Percentiles rank a stretch among this genome's conserved stretches.
phyloP scores from a whole-genome alignment of 192 early-diverging fungal genomes.

The Umbelopsis isabellina region DNA sequence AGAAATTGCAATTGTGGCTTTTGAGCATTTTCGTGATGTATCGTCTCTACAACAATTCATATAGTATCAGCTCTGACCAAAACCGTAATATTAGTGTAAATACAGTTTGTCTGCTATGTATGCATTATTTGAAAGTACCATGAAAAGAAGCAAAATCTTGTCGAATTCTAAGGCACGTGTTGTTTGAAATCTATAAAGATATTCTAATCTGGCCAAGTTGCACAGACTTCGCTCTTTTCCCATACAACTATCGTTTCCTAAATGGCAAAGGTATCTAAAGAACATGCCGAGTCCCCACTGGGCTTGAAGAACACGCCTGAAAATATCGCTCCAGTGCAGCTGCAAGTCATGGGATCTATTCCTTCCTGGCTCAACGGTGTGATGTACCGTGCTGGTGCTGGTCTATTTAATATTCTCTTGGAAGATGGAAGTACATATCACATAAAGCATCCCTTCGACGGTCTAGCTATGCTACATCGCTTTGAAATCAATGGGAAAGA shows the following conservation, averaged over 20 bases:
- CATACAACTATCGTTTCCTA: neutral
- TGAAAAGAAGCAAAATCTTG: neutral
- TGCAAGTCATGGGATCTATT: slow-evolving; percentile 27
- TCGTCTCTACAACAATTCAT: no score
- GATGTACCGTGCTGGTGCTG: slow-evolving; percentile 39
- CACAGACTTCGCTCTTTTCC: neutral
- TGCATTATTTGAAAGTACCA: neutral
- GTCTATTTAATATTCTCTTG: slow-evolving; percentile 35
- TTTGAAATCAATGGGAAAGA: slow-evolving; percentile 33
- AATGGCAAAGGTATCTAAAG: neutral
- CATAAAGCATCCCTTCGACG: slow-evolving; percentile 44
- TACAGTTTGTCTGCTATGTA: no score
- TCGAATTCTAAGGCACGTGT: no score
- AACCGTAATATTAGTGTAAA: no score
- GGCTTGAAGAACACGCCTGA: slow-evolving; percentile 40
- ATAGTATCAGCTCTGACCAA: no score
- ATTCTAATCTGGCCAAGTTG: no score
- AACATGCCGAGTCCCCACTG: slow-evolving; percentile 31
- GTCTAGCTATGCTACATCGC: slow-evolving; percentile 40
- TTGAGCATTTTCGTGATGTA: no score
- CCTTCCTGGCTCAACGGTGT: slow-evolving; percentile 40
- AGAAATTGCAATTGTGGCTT: no score
- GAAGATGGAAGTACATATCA: slow-evolving; percentile 42
- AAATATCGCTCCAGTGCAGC: neutral
- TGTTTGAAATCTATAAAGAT: no score